Conservation (phyloP, 805 yeast species). For the Candida saitoana region DNA sequence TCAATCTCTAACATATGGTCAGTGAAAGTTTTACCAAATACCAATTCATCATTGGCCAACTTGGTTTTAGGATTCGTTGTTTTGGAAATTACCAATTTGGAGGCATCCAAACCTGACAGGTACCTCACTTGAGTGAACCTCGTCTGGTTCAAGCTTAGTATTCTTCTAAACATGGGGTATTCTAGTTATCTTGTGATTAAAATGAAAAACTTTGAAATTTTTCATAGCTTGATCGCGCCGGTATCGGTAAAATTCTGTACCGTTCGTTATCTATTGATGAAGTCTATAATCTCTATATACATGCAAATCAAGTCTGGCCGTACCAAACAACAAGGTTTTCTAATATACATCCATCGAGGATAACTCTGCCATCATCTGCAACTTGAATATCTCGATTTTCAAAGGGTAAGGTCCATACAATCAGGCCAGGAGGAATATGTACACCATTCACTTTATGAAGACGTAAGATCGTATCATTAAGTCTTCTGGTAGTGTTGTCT, state of each 20-base stretch:
- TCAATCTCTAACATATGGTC: constrained; percentile 85
- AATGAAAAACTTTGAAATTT: not conserved
- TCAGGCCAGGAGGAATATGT: constrained; percentile 16
- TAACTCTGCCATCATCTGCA: constrained; percentile 20
- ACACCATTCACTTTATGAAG: constrained; percentile 33
- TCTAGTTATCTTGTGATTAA: not conserved
- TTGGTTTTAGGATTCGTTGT: constrained; percentile 36
- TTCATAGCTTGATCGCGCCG: constrained; percentile 1
- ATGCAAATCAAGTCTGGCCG: not conserved
- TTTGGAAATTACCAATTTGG: constrained; percentile 31
- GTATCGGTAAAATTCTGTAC: not conserved
- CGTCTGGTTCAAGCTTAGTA: constrained; percentile 1
- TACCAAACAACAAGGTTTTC: constrained; percentile 30
- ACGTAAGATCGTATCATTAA: constrained; percentile 18
- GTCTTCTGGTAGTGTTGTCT: constrained; percentile 1
- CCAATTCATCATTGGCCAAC: constrained; percentile 37
- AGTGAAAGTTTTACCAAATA: constrained; percentile 58
- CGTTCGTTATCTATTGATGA: not conserved
- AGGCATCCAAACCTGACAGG: constrained; percentile 28
- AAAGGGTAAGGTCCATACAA: constrained; percentile 31
- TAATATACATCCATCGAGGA: constrained; percentile 23
- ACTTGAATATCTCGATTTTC: constrained; percentile 13
- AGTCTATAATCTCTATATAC: not conserved
- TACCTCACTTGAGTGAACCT: constrained; percentile 4
- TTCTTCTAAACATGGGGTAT: not conserved